These are phyloP conservation scores for Lizonia empirigonia DNA, from an alignment of 2,329 filamentous ascomycete species.

Conservation along the genomic window DNA sequence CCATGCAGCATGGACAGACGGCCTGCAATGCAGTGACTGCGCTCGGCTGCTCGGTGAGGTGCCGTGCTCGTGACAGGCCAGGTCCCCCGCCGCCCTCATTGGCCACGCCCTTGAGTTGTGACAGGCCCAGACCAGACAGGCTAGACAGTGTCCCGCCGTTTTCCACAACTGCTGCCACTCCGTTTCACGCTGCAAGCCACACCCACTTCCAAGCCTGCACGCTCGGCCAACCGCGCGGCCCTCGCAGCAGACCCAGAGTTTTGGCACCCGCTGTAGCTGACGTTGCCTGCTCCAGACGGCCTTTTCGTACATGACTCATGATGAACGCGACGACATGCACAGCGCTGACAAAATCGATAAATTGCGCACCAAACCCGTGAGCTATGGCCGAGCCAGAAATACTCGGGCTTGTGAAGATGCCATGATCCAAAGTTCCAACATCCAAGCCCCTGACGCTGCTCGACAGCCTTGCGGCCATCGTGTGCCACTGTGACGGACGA, in stretches of 20 bases:
- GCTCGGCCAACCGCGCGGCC: constrained; percentile 19
- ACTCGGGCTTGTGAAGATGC: constrained; percentile 4
- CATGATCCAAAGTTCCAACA: constrained; percentile 5
- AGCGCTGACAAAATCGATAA: constrained; percentile 6
- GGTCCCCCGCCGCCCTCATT: neutral
- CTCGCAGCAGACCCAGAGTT: constrained; percentile 10
- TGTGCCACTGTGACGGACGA: constrained; percentile 5
- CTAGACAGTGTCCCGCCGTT: neutral
- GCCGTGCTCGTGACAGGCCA: constrained; percentile 3
- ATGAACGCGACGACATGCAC: constrained; percentile 5
- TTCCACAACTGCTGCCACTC: constrained; percentile 6
- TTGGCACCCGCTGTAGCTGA: constrained; percentile 13
- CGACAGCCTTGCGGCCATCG: neutral
- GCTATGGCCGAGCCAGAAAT: constrained; percentile 5
- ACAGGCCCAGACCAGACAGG: neutral
- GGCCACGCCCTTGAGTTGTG: neutral
- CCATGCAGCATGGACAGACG: no score
- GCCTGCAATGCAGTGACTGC: no score
- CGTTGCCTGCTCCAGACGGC: constrained; percentile 9
- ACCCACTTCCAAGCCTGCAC: constrained; percentile 7
- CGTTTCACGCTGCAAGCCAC: constrained; percentile 17
- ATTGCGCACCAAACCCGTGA: constrained; percentile 13
- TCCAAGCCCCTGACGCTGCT: neutral
- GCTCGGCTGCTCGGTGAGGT: no score
- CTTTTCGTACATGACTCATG: constrained; percentile 3